These are phyloP conservation scores for Nyctanthes arbortristis DNA, from an alignment of 257 asterid species.

Conservation along the genomic window DNA sequence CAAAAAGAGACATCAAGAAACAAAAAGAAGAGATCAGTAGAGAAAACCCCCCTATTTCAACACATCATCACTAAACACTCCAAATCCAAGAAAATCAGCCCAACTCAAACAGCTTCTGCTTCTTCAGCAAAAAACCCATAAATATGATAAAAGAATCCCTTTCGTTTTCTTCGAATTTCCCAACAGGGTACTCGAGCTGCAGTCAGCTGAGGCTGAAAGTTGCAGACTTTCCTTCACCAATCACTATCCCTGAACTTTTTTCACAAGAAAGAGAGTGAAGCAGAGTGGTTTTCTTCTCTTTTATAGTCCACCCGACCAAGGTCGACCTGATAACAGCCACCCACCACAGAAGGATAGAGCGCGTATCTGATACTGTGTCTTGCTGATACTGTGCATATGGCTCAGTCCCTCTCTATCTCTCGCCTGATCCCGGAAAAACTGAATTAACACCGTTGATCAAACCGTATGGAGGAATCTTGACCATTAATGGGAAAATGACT, in stretches of 20 bases:
- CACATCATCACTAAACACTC: slow-evolving; percentile 21
- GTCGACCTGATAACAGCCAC: slow-evolving; percentile 76
- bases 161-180: neutral
- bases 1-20: slow-evolving; percentile 17
- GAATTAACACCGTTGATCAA: slow-evolving; percentile 46
- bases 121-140: slow-evolving; percentile 21
- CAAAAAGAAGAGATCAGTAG: slow-evolving; percentile 1
- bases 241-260: slow-evolving; percentile 17
- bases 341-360: slow-evolving; percentile 30
- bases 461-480: slow-evolving; percentile 54
- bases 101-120: slow-evolving; percentile 23
- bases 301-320: slow-evolving; percentile 69
- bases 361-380: slow-evolving; percentile 15
- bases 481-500: slow-evolving; percentile 57
- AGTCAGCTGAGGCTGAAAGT: slow-evolving; percentile 27
- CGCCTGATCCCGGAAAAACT: slow-evolving; percentile 22
- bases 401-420: slow-evolving; percentile 34
- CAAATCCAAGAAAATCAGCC: slow-evolving; percentile 25
- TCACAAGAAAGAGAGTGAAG: neutral
- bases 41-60: slow-evolving; percentile 19
- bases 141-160: neutral
- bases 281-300: slow-evolving; percentile 29
- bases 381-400: slow-evolving; percentile 40
- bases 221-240: slow-evolving; percentile 18
- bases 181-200: neutral